Evolutionary conservation across 2,329 filamentous ascomycete genomes (phyloP).

Genomic region (Cladosporium oxysporum): DNA sequence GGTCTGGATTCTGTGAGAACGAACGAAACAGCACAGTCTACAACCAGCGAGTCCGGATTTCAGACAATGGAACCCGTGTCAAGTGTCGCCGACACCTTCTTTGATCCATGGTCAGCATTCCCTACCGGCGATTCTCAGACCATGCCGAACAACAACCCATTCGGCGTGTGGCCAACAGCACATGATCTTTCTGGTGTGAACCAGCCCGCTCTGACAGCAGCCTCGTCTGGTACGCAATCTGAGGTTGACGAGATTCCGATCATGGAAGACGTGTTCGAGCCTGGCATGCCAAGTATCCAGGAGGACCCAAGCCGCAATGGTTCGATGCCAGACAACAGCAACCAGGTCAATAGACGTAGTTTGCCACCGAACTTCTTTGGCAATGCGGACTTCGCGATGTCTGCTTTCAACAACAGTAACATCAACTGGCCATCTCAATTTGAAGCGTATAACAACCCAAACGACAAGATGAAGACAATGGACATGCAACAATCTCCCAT

Average conservation of each 20-base stretch:
- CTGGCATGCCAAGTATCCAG: conserved; percentile 36
- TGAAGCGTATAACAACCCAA: conserved; percentile 16
- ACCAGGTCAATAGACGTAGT: conserved; percentile 34
- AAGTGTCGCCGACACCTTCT: conserved; percentile 30
- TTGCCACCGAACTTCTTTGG: conserved; percentile 37
- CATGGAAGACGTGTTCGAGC: conserved; percentile 36
- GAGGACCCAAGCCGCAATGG: conserved; percentile 30
- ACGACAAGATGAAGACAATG: conserved; percentile 2
- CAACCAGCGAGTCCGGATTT: conserved; percentile 28
- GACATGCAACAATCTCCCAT: conserved; percentile 19
- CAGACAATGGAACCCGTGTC: conserved; percentile 32
- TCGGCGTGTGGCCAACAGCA: conserved; percentile 35
- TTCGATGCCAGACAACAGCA: neutral
- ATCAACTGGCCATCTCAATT: conserved; percentile 26
- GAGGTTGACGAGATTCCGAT: conserved; percentile 41
- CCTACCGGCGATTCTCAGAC: conserved; percentile 30
- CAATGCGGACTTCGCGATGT: conserved; percentile 28
- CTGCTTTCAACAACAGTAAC: conserved; percentile 23
- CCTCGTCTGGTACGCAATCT: conserved; percentile 42
- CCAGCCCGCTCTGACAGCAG: conserved; percentile 41
- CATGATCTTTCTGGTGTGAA: conserved; percentile 28
- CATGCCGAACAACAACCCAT: conserved; percentile 37
- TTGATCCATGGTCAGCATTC: conserved; percentile 35
- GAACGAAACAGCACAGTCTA: conserved; percentile 30
- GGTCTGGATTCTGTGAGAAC: conserved; percentile 28